Evolutionary conservation across 1,284 basidiomycete genomes (phyloP), one percentile per base, ranked within the genome.

Genomic region (Testicularia cyperi): DNA sequence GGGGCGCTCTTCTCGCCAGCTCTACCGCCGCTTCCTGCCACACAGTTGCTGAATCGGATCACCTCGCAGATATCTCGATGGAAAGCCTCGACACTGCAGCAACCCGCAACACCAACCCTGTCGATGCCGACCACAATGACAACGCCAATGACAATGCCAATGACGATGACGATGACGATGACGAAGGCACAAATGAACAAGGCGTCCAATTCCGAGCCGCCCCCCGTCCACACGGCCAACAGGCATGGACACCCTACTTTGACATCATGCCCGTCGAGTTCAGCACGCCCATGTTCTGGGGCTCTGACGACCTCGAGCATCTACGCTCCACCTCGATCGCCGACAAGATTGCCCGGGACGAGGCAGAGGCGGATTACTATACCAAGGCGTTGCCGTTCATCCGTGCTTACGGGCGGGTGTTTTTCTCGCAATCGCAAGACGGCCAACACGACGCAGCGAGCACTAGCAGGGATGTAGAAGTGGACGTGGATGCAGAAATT

Each of bases 271-370:
- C 94, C 1, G 42, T 31, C 2, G 55, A 65, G 8, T 98, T 98
- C 72, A 62, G 48, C 22, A 94, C 92, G 0, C 90, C 92, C 1
- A 97, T 98, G 90, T 95, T 96, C 77, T 98, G 94, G 95, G 78
- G 73, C 22, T 80, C 82, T 1, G 80, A 82, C 2, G 89, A 96
- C 44, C 78, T 94, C 4, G 75, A 79, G n/a, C 85, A 88, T 68
- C 82, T 99, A 6, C 77, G 80, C 52, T 95, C 91, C 0, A 95
- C 92, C 27, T 84, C 86, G 24, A 85, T 98, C 77, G 15, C 76
- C 87, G 90, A 86, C 68, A 92, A 94, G 77, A 83, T 98, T 58
- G 95, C 94, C 2, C 85, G 84, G 64, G 83, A 83, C 13, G 86
- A 92, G 41, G 92, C 89, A 2, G 88, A 94, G 63, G 79, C 80